phyloP scores from a whole-genome alignment of 169 alveolate species.

The Neospora caninum region DNA sequence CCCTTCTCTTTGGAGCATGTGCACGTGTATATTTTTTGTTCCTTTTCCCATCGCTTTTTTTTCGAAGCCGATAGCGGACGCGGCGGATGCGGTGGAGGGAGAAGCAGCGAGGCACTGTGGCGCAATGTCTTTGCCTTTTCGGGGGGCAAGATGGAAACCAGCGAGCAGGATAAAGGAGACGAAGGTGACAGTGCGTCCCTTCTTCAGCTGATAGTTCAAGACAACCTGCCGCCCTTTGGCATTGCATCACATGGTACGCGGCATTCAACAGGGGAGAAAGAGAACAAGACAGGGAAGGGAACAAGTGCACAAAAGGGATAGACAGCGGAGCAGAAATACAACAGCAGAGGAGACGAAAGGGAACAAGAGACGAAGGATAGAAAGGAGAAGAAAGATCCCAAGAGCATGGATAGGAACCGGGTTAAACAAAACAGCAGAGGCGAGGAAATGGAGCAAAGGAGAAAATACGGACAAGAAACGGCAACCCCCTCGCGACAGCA shows the following conservation, averaged over 20 bases:
- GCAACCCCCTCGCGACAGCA: no score
- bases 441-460: no score
- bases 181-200: not conserved
- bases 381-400: no score
- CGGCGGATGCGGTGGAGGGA: not conserved
- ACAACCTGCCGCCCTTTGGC: conserved; percentile 47
- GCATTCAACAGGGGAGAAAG: not conserved
- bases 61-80: not conserved
- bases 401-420: no score
- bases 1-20: no score
- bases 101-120: not conserved
- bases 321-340: no score
- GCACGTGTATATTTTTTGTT: no score
- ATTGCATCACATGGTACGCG: conserved; percentile 43
- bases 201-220: conserved; percentile 4
- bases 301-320: no score
- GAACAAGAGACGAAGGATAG: not conserved
- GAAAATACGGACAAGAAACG: no score
- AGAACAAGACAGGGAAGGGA: not conserved
- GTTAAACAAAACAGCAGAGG: no score
- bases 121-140: not conserved
- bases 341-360: not conserved
- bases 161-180: not conserved
- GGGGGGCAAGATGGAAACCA: not conserved
- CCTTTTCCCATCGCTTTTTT: not conserved